These are phyloP conservation scores for Fistulina hepatica DNA, from an alignment of 1,284 basidiomycete genomes.

Conservation along the genomic window DNA sequence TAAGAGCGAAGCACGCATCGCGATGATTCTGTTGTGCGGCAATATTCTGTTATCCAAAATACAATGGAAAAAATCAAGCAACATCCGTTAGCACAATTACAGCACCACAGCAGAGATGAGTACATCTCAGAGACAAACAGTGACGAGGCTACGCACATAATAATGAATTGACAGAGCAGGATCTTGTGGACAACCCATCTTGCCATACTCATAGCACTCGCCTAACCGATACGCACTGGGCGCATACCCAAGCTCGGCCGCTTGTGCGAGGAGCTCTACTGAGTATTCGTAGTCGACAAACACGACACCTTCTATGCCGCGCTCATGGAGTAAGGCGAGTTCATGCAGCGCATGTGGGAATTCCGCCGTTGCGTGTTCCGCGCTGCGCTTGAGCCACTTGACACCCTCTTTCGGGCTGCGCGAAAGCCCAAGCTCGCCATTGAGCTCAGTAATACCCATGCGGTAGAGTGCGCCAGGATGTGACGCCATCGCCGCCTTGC, in stretches of 20 bases:
- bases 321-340: constrained; percentile 87
- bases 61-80: no score
- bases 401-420: constrained; percentile 92
- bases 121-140: no score
- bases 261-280: constrained; percentile 89
- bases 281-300: constrained; percentile 96
- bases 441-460: constrained; percentile 91
- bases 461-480: constrained; percentile 97
- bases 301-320: constrained; percentile 92
- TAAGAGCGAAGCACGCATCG: constrained; percentile 96
- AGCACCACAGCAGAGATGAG: no score
- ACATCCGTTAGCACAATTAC: no score
- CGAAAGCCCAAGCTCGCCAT: constrained; percentile 84
- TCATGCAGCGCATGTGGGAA: constrained; percentile 97
- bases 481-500: constrained; percentile 82
- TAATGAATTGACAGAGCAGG: constrained; percentile 96
- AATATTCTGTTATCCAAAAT: constrained; percentile 93
- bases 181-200: constrained; percentile 98
- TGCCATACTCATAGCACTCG: constrained; percentile 99
- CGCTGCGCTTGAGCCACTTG: constrained; percentile 96
- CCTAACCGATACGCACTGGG: constrained; percentile 93
- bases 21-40: constrained; percentile 95
- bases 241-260: constrained; percentile 91
- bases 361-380: constrained; percentile 89
- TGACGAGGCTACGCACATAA: constrained; percentile 56